A percentile compares a stretch with the other conserved stretches of the same genome.
Conservation (phyloP, 83 land plant genomes). For the Picea abies region DNA sequence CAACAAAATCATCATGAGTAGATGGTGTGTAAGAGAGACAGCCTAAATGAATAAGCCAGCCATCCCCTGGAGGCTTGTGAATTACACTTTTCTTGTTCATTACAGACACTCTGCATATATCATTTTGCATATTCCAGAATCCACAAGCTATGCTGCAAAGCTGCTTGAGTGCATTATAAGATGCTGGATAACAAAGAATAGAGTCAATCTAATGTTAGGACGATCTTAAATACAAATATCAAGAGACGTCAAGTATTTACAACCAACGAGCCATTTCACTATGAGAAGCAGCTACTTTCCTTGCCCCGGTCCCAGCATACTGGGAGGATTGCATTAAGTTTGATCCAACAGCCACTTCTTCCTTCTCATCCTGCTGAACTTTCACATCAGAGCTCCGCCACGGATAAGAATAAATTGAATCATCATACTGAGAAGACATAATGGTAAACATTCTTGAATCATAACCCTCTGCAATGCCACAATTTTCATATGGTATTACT, state of each 20-base stretch:
- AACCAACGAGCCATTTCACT: neutral
- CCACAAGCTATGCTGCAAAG: neutral
- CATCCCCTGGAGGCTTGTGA: no score
- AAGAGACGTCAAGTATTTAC: neutral
- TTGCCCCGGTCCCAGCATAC: neutral
- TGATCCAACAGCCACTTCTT: neutral
- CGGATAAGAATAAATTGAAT: neutral
- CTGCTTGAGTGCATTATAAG: neutral
- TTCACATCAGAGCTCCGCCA: neutral
- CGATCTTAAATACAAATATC: neutral
- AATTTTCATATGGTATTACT: conserved; percentile 9
- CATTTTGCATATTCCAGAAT: no score
- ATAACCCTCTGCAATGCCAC: conserved; percentile 4
- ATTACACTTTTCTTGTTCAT: no score
- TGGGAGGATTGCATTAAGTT: neutral
- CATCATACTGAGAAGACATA: neutral
- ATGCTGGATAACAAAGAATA: neutral
- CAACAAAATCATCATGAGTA: neutral
- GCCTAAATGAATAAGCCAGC: no score
- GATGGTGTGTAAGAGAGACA: no score
- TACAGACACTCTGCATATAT: no score
- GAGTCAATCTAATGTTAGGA: neutral
- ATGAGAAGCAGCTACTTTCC: neutral
- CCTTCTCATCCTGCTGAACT: conserved; percentile 11
- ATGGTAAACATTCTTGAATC: neutral